Percentiles rank a stretch among this genome's conserved stretches.
phyloP scores from a whole-genome alignment of 1,284 basidiomycete species.

The Peniophora sp. region DNA sequence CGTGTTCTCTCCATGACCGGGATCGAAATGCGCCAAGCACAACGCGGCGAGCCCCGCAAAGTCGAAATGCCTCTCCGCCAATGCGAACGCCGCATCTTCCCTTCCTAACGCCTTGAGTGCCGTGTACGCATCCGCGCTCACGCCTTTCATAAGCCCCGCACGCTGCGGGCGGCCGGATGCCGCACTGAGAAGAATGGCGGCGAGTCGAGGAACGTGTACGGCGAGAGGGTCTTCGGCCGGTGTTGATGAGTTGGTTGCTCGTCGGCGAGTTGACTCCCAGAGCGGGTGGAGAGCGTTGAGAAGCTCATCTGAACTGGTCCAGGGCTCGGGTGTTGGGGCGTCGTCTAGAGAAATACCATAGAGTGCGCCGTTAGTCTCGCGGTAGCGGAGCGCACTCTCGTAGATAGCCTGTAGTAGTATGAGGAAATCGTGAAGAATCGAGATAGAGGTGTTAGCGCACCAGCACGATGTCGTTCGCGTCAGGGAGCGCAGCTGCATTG shows the following conservation, averaged over 20 bases:
- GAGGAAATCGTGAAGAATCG: background rate
- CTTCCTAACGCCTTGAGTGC: too few relatives aligned
- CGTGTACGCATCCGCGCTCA: too few relatives aligned
- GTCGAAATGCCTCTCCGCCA: conserved; percentile 83
- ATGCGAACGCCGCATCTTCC: conserved; percentile 57
- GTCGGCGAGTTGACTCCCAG: conserved; percentile 30
- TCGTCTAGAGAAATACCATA: conserved; percentile 62
- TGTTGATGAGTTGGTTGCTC: conserved; percentile 66
- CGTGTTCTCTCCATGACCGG: conserved; percentile 30
- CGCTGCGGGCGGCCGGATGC: too few relatives aligned
- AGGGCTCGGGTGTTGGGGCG: conserved; percentile 63
- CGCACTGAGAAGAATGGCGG: background rate
- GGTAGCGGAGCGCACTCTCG: conserved; percentile 66
- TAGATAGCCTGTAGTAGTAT: conserved; percentile 52
- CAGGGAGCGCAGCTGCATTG: conserved; percentile 39
- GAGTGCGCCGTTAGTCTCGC: conserved; percentile 59
- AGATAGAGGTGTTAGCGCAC: conserved; percentile 33
- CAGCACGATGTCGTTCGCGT: conserved; percentile 68
- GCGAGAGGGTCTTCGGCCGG: conserved; percentile 25
- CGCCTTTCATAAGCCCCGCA: too few relatives aligned
- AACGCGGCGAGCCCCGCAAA: conserved; percentile 78
- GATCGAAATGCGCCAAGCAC: conserved; percentile 27
- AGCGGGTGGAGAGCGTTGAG: conserved; percentile 49
- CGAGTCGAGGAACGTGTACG: too few relatives aligned
- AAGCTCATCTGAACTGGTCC: conserved; percentile 69